Evolutionary conservation across 129 eudicot species (phyloP).

Genomic region (Pittosporum tobira): DNA sequence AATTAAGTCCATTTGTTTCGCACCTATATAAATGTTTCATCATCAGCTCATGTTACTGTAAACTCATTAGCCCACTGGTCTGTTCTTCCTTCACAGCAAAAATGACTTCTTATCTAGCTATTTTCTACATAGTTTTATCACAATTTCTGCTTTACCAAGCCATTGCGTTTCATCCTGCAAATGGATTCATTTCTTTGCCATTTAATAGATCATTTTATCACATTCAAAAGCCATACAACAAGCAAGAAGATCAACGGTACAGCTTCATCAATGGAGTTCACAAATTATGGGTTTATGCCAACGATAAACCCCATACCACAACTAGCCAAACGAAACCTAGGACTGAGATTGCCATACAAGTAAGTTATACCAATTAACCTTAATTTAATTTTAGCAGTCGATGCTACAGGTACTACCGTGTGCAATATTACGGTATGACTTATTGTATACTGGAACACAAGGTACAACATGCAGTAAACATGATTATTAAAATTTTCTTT

Average conservation of each 20-base stretch:
- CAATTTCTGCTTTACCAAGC: neutral
- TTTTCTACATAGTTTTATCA: neutral
- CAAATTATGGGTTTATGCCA: slow-evolving; percentile 11
- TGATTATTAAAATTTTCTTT: too few species aligned
- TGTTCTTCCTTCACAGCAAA: neutral
- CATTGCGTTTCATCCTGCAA: slow-evolving; percentile 1
- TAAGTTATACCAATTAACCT: neutral
- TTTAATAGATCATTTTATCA: slow-evolving; percentile 8
- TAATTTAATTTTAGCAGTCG: too few species aligned
- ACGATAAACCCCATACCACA: slow-evolving; percentile 11
- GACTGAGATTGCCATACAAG: slow-evolving; percentile 12
- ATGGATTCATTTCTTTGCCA: slow-evolving; percentile 10
- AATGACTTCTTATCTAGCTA: neutral
- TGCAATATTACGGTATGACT: too few species aligned
- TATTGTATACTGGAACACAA: too few species aligned
- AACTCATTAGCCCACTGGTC: too few species aligned
- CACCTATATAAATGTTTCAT: too few species aligned
- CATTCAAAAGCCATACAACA: slow-evolving; percentile 12
- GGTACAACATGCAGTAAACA: too few species aligned
- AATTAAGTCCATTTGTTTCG: too few species aligned
- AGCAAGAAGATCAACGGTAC: slow-evolving; percentile 4
- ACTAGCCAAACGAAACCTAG: slow-evolving; percentile 15
- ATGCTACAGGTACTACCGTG: too few species aligned
- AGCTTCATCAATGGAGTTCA: slow-evolving; percentile 13
- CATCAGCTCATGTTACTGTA: too few species aligned